These are phyloP conservation scores for Aspergillus udagawae DNA, from an alignment of 2,329 filamentous ascomycete species.

Conservation along the genomic window DNA sequence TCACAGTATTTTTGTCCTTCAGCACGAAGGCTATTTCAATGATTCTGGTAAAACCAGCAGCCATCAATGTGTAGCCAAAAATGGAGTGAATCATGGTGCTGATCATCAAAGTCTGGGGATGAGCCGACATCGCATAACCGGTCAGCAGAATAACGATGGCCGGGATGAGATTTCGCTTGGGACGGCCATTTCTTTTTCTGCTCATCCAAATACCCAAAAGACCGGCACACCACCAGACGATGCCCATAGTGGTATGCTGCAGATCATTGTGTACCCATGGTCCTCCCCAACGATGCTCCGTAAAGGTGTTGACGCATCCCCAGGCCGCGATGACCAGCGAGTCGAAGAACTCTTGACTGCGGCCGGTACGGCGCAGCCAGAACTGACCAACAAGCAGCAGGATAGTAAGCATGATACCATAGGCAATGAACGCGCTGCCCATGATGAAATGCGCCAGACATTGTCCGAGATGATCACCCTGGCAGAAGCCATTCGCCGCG, in stretches of 20 bases:
- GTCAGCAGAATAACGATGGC: constrained; percentile 88
- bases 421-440: constrained; percentile 93
- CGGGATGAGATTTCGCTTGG: constrained; percentile 89
- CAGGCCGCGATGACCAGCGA: constrained; percentile 85
- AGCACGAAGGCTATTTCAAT: constrained; percentile 90
- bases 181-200: constrained; percentile 72
- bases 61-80: constrained; percentile 96
- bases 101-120: constrained; percentile 77
- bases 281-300: constrained; percentile 89
- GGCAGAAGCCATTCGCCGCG: constrained; percentile 86
- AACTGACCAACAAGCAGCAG: constrained; percentile 82
- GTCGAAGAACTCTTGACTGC: constrained; percentile 96
- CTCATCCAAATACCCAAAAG: constrained; percentile 90
- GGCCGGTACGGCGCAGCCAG: constrained; percentile 76
- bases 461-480: constrained; percentile 84
- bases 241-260: constrained; percentile 99
- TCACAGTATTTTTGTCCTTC: constrained; percentile 62
- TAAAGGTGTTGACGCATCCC: constrained; percentile 98
- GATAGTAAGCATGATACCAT: constrained; percentile 82
- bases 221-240: constrained; percentile 96
- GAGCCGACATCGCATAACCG: constrained; percentile 91
- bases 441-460: constrained; percentile 98
- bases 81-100: constrained; percentile 83
- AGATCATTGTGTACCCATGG: constrained; percentile 90
- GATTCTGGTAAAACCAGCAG: constrained; percentile 74